Evolutionary conservation across 73 alveolate species (phyloP).

Genomic region (Durusdinium trenchii): DNA sequence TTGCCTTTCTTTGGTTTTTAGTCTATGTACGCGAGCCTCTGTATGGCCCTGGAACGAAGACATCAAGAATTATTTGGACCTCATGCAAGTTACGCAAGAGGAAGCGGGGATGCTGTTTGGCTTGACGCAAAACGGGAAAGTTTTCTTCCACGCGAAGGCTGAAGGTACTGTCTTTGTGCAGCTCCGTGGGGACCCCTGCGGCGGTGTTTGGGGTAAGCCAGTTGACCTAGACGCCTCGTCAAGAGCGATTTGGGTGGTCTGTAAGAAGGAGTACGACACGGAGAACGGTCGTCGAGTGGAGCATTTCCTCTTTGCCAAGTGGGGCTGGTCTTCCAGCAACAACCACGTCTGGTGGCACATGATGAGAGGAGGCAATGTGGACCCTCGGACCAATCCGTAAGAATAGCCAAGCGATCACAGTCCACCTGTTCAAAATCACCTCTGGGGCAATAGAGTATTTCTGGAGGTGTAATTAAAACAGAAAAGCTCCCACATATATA

Average conservation of each 20-base stretch:
- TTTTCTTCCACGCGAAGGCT: slow-evolving; percentile 31
- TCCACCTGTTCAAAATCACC: not conserved
- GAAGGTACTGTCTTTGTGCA: slow-evolving; percentile 65
- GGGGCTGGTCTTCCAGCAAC: slow-evolving; percentile 92
- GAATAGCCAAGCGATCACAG: not conserved
- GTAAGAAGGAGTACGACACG: slow-evolving; percentile 39
- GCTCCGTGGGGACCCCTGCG: slow-evolving; percentile 87
- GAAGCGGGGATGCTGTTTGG: slow-evolving; percentile 64
- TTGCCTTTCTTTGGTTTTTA: not conserved
- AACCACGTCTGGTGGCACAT: slow-evolving; percentile 94
- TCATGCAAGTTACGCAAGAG: slow-evolving; percentile 47
- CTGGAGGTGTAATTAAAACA: not conserved
- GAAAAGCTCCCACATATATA: no score
- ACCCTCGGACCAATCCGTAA: not conserved
- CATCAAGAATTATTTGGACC: slow-evolving; percentile 45
- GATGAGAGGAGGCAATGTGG: slow-evolving; percentile 92
- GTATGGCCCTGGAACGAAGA: slow-evolving; percentile 59
- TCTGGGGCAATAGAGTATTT: not conserved
- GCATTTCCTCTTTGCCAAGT: slow-evolving; percentile 82
- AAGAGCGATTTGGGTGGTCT: slow-evolving; percentile 84
- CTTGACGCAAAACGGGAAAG: slow-evolving; percentile 33
- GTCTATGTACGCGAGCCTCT: not conserved
- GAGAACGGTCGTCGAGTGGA: slow-evolving; percentile 24
- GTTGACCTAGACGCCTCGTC: slow-evolving; percentile 85
- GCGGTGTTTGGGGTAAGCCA: slow-evolving; percentile 92